Percentiles rank a stretch among this genome's conserved stretches.
Conservation (phyloP, 1,139 yeast species). For the Geotrichum macrosporum region DNA sequence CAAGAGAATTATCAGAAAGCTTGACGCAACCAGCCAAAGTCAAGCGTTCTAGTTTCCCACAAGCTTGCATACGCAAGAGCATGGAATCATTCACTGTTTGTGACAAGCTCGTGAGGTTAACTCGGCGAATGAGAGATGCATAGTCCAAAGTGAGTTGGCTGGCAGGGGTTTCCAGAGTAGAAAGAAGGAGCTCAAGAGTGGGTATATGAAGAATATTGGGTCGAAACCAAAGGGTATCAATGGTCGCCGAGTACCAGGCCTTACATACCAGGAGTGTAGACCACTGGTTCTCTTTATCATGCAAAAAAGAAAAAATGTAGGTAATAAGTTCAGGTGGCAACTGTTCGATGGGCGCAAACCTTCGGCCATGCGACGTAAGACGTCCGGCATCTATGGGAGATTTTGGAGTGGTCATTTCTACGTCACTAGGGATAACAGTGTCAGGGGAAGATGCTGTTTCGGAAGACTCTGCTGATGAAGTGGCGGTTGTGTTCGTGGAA, state of each 20-base stretch:
- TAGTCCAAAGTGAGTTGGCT: constrained; percentile 56
- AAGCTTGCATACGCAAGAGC: constrained; percentile 39
- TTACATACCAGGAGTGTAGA: constrained; percentile 71
- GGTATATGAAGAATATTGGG: constrained; percentile 46
- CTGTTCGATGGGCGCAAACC: constrained; percentile 26
- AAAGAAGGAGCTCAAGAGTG: constrained; percentile 20
- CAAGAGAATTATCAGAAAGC: constrained; percentile 58
- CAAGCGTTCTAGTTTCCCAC: constrained; percentile 75
- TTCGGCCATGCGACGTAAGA: not conserved
- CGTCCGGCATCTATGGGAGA: not conserved
- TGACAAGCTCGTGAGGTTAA: constrained; percentile 75
- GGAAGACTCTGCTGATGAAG: constrained; percentile 3
- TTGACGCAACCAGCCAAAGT: constrained; percentile 77
- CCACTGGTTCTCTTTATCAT: constrained; percentile 59
- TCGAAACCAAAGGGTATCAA: constrained; percentile 84
- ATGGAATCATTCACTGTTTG: constrained; percentile 61
- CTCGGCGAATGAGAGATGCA: constrained; percentile 67
- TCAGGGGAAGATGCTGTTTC: not conserved
- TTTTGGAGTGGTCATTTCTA: not conserved
- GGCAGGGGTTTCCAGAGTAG: constrained; percentile 43
- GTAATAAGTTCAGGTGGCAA: constrained; percentile 80
- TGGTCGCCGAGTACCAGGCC: constrained; percentile 67
- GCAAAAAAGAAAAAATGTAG: constrained; percentile 63
- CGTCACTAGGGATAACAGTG: constrained; percentile 1
- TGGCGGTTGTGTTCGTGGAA: constrained; percentile 4